Base-by-base conservation (phyloP, 768 basidiomycete genomes). In the Psilocybe cyanescens region DNA sequence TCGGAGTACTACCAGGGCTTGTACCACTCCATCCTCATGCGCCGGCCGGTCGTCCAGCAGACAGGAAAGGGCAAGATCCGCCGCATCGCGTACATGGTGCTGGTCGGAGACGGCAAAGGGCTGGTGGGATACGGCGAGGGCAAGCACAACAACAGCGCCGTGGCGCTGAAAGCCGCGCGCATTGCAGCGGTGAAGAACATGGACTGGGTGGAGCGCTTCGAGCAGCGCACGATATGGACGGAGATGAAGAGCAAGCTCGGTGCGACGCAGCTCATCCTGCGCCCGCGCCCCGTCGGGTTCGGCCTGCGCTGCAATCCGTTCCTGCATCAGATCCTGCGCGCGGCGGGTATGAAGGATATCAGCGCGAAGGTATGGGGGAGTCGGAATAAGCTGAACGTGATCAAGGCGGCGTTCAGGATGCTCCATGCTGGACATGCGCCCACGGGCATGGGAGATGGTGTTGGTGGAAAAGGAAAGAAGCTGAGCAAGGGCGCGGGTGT, bases 351-450 rank as follows among this genome's bases (percentile, higher is more conserved):
- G 77, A 91, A 94, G 73, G 97, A 99, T 76, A 83, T 92, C 46
- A 95, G 92, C 66, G 97, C 93, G 31, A 98, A 97, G 76, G 92
- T 99, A 17, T 92, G 93, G 87, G 95, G 97, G 14, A 95, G 92
- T 70, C 81, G 92, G 65, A 98, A 97, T 75, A 86, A 83, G 39
- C 79, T 92, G 65, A 86, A 91, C 73, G 93, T 97, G 45, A 86
- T 96, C 79, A 97, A 97, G 78, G 87, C 90, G 28, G 81, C 87
- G 14, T 83, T 95, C 67, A 83, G 89, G 72, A 83, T 97, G 79
- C 78, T 99, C 52, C 93, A 95, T 62, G 86, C 91, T 1, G 95
- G 96, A 0, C 87, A 91, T 71, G 87, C 87, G 62, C 92, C 92
- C 4, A 73, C 90, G 56, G 83, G 82, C 12, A 88, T 97, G 85